Evolutionary conservation across 2,329 filamentous ascomycete species (phyloP), one percentile per base, ranked within the genome.

Genomic region (Sclerotinia trifoliorum): DNA sequence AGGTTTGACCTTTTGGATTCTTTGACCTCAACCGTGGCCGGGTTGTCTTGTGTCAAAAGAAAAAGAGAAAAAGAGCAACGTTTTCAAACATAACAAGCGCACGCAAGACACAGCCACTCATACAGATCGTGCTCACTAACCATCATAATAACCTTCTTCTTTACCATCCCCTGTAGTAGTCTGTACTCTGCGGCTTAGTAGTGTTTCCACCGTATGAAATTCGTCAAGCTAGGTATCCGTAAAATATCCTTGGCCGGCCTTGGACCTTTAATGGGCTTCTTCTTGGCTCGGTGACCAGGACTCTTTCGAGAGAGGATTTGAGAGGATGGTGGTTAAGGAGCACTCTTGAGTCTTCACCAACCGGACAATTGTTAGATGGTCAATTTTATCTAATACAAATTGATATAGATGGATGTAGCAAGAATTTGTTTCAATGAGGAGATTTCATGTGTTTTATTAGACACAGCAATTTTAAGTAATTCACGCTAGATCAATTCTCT

Each of bases 381-480:
- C 55, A 35, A 57, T 24, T 19, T 8, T 17, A 60, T 46, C 24
- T 44, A 60, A 24, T n/a, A 46, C 24, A 10, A 46, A 26, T 60
- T 13, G n/a, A 46, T 46, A 15, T 39, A 7, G n/a, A n/a, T 5
- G 5, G 8, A 21, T 21, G 24, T 42, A 48, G 57, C 44, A 61
- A 24, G 58, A 49, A 35, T 24, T 35, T 10, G 58, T 61, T 61
- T 61, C 44, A 61, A 35, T 17, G n/a, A 6, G n/a, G 58, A 35
- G 21, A 35, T 49, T 61, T 24, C n/a, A 48, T 61, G 55, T 58
- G 35, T 58, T 58, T 58, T 42, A 58, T 24, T 55, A 42, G n/a
- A 19, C 24, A 26, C 17, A 3, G 13, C 21, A 15, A 39, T 24
- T 42, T 57, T 39, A 24, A 24, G 15, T 57, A 13, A 42, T 57